Conservation (phyloP, 176 grass and related monocot species). For the Musa itinerans region DNA sequence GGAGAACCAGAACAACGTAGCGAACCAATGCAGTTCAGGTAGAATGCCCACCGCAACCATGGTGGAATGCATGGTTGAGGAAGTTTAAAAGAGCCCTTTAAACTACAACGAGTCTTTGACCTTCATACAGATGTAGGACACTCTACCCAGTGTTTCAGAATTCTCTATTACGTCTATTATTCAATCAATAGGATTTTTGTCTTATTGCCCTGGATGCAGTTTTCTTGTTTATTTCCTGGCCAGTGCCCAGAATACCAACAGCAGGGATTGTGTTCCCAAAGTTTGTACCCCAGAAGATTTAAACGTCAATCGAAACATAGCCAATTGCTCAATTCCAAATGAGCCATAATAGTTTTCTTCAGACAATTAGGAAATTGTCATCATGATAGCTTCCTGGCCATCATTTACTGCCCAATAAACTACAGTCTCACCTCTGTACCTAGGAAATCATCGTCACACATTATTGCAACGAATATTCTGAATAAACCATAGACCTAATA, state of each 20-base stretch:
- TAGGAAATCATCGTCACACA: not conserved
- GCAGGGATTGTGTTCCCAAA: not conserved
- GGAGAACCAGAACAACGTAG: no score
- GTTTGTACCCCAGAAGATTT: not conserved
- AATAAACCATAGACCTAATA: not conserved
- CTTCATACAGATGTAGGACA: not conserved
- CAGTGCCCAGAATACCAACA: not conserved
- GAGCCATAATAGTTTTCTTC: not conserved
- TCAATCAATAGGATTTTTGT: no score
- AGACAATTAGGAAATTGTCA: no score
- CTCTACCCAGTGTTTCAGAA: not conserved
- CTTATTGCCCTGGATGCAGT: not conserved
- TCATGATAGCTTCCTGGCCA: not conserved
- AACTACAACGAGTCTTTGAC: not conserved
- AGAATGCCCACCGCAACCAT: no score
- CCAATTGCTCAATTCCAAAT: not conserved
- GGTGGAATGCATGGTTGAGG: not conserved
- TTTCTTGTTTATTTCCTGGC: not conserved
- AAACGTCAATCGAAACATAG: not conserved
- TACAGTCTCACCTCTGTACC: not conserved
- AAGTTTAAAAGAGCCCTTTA: no score
- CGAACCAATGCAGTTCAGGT: no score
- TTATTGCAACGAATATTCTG: no score
- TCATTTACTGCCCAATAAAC: not conserved
- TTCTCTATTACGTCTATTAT: no score